Percentiles rank a stretch among this genome's conserved stretches.
phyloP scores from a whole-genome alignment of 257 asterid genomes.

The Plectranthus barbatus region DNA sequence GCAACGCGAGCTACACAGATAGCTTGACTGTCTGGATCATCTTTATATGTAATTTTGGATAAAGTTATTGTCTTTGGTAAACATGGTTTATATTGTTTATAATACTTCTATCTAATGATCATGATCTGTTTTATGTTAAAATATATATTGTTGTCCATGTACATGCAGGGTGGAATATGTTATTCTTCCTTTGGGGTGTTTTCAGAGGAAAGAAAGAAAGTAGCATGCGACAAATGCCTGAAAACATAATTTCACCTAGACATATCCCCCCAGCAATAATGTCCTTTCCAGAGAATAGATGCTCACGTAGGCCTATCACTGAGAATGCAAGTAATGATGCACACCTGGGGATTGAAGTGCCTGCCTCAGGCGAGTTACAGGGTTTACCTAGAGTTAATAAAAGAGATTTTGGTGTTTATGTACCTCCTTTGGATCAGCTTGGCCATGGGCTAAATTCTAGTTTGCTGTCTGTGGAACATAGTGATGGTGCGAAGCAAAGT shows the following conservation, averaged over 20 bases:
- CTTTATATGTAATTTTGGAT: background rate
- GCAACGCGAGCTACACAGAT: background rate
- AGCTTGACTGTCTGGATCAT: background rate
- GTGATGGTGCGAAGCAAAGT: slow-evolving; percentile 18
- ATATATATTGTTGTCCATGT: background rate
- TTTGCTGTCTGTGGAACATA: slow-evolving; percentile 19
- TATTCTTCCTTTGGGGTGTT: slow-evolving; percentile 84
- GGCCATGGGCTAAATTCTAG: slow-evolving; percentile 24
- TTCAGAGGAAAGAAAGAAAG: slow-evolving; percentile 63
- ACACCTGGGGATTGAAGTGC: slow-evolving; percentile 19
- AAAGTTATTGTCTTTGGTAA: background rate
- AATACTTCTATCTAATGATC: slow-evolving; percentile 2
- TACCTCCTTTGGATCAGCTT: slow-evolving; percentile 24
- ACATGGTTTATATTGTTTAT: background rate
- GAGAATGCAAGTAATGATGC: slow-evolving; percentile 22
- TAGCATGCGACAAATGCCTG: slow-evolving; percentile 31
- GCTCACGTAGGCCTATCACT: slow-evolving; percentile 39
- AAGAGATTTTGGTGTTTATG: slow-evolving; percentile 25
- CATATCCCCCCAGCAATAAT: slow-evolving; percentile 42
- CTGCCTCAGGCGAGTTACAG: slow-evolving; percentile 33
- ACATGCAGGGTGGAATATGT: slow-evolving; percentile 75
- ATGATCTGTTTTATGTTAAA: background rate
- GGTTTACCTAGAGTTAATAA: slow-evolving; percentile 22
- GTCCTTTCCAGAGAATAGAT: slow-evolving; percentile 48
- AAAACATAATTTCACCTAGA: slow-evolving; percentile 29